These are phyloP conservation scores for Debaryomycetaceae sp. DNA, from an alignment of 1,139 yeast species.

Conservation along the genomic window DNA sequence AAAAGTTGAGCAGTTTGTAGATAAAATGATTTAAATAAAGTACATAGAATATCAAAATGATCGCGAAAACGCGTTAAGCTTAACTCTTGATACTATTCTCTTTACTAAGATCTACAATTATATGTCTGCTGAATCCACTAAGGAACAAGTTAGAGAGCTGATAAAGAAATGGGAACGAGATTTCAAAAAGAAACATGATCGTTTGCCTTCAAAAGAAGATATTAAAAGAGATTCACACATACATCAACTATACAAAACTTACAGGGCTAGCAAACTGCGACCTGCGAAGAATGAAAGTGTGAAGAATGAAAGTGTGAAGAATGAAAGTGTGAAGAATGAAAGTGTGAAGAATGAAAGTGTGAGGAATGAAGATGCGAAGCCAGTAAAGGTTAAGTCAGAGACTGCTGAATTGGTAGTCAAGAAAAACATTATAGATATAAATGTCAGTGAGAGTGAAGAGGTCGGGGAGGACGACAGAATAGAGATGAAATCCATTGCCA, in stretches of 20 bases:
- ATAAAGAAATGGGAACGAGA: slow-evolving; percentile 64
- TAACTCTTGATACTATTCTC: not conserved
- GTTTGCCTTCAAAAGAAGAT: slow-evolving; percentile 53
- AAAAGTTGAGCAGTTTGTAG: slow-evolving; percentile 8
- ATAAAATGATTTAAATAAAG: slow-evolving; percentile 5
- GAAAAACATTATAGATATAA: slow-evolving; percentile 7
- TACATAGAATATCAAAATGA: not conserved
- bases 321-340: not conserved
- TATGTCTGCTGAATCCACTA: slow-evolving; percentile 4
- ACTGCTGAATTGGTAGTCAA: slow-evolving; percentile 3
- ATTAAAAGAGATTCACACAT: slow-evolving; percentile 47
- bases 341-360: not conserved
- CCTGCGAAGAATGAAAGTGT: not conserved
- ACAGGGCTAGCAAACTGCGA: slow-evolving; percentile 25
- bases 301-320: too few species aligned
- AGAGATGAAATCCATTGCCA: not conserved
- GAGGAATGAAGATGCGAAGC: not conserved
- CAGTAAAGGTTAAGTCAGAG: not conserved
- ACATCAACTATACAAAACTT: slow-evolving; percentile 41
- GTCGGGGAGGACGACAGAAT: slow-evolving; percentile 2
- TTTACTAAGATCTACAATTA: not conserved
- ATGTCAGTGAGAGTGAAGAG: slow-evolving; percentile 3
- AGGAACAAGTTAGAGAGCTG: slow-evolving; percentile 29
- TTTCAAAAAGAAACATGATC: slow-evolving; percentile 39
- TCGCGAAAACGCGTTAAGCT: not conserved